phyloP scores from a whole-genome alignment of 2,329 filamentous ascomycete species.

The Ilyonectria sp. region DNA sequence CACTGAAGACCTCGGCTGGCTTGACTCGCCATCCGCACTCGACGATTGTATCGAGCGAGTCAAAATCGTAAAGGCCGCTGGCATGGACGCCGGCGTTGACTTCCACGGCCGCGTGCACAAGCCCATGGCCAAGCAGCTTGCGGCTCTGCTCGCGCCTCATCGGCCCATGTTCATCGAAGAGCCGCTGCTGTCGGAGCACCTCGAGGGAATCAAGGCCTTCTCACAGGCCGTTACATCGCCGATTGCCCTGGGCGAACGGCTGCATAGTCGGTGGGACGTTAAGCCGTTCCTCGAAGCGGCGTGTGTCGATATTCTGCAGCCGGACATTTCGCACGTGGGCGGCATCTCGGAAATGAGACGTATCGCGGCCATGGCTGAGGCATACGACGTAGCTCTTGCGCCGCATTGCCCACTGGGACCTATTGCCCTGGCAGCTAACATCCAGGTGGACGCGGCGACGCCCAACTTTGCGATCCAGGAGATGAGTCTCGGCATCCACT shows the following conservation, averaged over 20 bases:
- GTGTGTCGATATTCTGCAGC: slow-evolving; percentile 80
- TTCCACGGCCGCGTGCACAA: slow-evolving; percentile 85
- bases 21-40: slow-evolving; percentile 78
- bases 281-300: slow-evolving; percentile 79
- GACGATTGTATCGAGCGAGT: slow-evolving; percentile 77
- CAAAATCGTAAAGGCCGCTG: slow-evolving; percentile 77
- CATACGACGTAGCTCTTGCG: slow-evolving; percentile 81
- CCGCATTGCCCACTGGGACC: slow-evolving; percentile 83
- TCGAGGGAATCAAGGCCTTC: slow-evolving; percentile 69
- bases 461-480: slow-evolving; percentile 82
- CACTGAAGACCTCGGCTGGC: slow-evolving; percentile 82
- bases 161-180: slow-evolving; percentile 84
- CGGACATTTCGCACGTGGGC: slow-evolving; percentile 80
- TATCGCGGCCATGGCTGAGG: slow-evolving; percentile 80
- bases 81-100: slow-evolving; percentile 81
- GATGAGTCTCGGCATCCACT: slow-evolving; percentile 86
- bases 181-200: slow-evolving; percentile 78
- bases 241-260: slow-evolving; percentile 80
- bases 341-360: slow-evolving; percentile 80
- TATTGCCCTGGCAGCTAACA: slow-evolving; percentile 78
- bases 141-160: slow-evolving; percentile 76
- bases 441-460: slow-evolving; percentile 75
- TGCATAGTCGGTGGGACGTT: slow-evolving; percentile 82
- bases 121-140: slow-evolving; percentile 86
- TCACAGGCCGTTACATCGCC: slow-evolving; percentile 62